Evolutionary conservation across 148 eudicot species (phyloP), one percentile per base, ranked within the genome.

Genomic region (Polygonum aviculare): DNA sequence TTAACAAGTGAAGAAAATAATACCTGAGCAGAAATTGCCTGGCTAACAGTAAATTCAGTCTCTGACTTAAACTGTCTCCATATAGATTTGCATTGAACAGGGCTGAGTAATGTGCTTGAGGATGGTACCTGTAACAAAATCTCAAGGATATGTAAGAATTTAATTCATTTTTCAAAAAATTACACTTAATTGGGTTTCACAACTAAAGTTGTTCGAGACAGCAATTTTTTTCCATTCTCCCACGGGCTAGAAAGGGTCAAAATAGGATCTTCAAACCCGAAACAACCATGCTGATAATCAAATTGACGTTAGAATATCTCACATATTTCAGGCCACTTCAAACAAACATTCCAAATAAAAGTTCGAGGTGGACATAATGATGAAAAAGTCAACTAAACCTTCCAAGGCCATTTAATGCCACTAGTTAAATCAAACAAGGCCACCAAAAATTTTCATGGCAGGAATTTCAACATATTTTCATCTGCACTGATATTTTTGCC

Each of bases 1-100:
- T 67, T 67, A 4, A 67, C 7, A 36, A 21, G 15, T 3, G 74
- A 52, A 49, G 18, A 47, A 72, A 31, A 75, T 74, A 86, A 74
- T 90, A 86, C 99, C 98, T 96, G 99, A 75, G 99, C 97, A 77
- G 99, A 83, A 81, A 93, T 90, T 70, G 99, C 99, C 87, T 96
- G 99, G 82, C 86, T 91, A 65, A 96, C 98, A 40, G 93, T 88
- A 83, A 93, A 96, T 75, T 96, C 99, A 0, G 99, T 96, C 86
- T 96, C 99, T 33, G 87, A 74, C 81, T 85, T 91, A 80, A 96
- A 96, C 81, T 96, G 98, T 81, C 96, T 88, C 99, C 99, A 96
- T 74, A 96, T 75, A 45, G 93, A 84, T 86, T 96, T 96, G 87
- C 99, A 96, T 83, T 96, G 98, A 62, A 96, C 97, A 33, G 99